Percentiles rank a stretch among this genome's conserved stretches.
Conservation (phyloP, 2,329 filamentous ascomycete species). For the Chalaropsis ovoidea region DNA sequence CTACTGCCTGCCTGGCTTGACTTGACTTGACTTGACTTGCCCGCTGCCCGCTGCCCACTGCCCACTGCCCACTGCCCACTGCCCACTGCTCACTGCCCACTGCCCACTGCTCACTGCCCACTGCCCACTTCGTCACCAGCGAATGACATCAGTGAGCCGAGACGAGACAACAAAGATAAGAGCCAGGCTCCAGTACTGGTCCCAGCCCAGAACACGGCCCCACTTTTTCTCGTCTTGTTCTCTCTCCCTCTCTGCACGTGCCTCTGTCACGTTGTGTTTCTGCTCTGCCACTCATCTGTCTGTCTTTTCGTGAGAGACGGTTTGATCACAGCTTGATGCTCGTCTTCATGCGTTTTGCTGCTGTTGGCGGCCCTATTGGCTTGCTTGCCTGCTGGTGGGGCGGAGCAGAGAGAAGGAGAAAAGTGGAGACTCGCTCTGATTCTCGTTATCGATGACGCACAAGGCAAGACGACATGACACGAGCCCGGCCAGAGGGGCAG, state of each 20-base stretch:
- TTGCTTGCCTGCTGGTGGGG: too few species aligned
- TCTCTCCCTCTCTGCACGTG: not conserved
- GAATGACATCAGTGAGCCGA: not conserved
- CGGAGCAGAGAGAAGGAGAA: too few species aligned
- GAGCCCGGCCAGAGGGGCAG: not conserved
- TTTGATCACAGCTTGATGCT: not conserved
- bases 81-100: too few species aligned
- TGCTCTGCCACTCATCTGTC: not conserved
- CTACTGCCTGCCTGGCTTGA: not conserved
- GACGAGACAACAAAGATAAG: not conserved
- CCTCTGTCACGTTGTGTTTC: constrained; percentile 12
- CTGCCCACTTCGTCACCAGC: not conserved
- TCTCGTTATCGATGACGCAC: too few species aligned
- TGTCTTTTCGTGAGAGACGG: not conserved
- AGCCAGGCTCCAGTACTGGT: too few species aligned
- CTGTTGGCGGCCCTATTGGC: too few species aligned
- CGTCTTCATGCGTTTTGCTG: too few species aligned
- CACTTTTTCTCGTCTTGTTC: not conserved
- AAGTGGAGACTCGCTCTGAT: too few species aligned
- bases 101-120: too few species aligned
- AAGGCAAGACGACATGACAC: not conserved
- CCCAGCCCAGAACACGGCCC: too few species aligned
- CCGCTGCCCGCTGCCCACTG: too few species aligned
- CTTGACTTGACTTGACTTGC: not conserved
- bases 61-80: not conserved